phyloP scores from a whole-genome alignment of 1,139 yeast species.

The Yamadazyma diddensiae region DNA sequence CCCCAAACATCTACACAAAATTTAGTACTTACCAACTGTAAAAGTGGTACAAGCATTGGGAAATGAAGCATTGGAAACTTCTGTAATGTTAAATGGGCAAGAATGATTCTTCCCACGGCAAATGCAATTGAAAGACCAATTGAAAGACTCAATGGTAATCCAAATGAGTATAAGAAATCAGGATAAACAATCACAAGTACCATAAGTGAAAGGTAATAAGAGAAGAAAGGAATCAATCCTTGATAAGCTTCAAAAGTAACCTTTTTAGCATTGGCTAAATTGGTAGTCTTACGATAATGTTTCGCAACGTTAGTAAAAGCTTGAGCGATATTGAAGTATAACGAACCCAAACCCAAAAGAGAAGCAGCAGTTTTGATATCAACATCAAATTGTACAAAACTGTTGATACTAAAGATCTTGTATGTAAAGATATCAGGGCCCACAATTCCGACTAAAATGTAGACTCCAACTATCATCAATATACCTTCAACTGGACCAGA shows the following conservation, averaged over 20 bases:
- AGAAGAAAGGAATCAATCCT: conserved; percentile 71
- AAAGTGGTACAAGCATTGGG: conserved; percentile 65
- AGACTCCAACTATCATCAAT: conserved; percentile 55
- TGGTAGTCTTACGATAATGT: conserved; percentile 36
- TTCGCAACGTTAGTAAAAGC: conserved; percentile 70
- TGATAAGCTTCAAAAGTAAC: conserved; percentile 46
- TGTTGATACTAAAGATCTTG: conserved; percentile 24
- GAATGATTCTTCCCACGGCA: conserved; percentile 83
- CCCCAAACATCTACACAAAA: conserved; percentile 38
- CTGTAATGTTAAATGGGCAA: conserved; percentile 82
- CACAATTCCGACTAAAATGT: conserved; percentile 57
- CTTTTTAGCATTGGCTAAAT: conserved; percentile 19
- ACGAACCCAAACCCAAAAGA: conserved; percentile 50
- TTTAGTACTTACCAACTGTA: conserved; percentile 47
- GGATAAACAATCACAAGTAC: conserved; percentile 47
- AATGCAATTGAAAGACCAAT: conserved; percentile 80
- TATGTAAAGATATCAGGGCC: conserved; percentile 72
- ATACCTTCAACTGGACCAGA: conserved; percentile 98
- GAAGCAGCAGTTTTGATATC: conserved; percentile 43
- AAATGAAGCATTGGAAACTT: conserved; percentile 69
- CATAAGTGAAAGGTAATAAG: conserved; percentile 57
- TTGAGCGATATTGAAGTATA: conserved; percentile 67
- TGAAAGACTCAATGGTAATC: conserved; percentile 61
- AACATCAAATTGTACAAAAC: conserved; percentile 24
- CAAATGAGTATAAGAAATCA: conserved; percentile 45